Conservation (phyloP, 192 early-diverging fungal species). For the Coemansia sp. region DNA sequence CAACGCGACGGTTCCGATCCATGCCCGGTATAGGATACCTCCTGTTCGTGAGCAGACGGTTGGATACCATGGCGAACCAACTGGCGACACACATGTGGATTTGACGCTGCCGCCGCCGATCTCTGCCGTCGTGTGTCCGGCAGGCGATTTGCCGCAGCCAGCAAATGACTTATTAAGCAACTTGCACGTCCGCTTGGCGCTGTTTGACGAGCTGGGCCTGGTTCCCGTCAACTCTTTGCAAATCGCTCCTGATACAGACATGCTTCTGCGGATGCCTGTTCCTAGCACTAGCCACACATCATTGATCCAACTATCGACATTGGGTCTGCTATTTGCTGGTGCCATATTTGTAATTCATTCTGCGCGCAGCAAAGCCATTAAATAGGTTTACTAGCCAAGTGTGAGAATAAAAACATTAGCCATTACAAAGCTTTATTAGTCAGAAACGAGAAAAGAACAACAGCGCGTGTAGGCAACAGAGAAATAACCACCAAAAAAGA, state of each 20-base stretch:
- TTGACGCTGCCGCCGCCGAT: constrained; percentile 32
- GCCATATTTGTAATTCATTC: constrained; percentile 9
- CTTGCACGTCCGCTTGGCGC: constrained; percentile 20
- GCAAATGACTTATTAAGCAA: not conserved
- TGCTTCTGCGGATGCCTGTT: constrained; percentile 41
- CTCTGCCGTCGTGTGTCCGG: constrained; percentile 28
- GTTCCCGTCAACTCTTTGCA: constrained; percentile 14
- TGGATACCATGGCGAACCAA: constrained; percentile 37
- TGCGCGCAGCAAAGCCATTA: not conserved
- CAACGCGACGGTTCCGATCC: constrained; percentile 26
- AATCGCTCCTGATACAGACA: constrained; percentile 31
- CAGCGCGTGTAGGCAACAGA: not conserved
- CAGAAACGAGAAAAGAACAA: not conserved
- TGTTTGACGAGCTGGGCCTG: constrained; percentile 44
- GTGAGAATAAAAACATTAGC: not conserved
- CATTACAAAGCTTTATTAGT: not conserved
- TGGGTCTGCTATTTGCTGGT: constrained; percentile 26
- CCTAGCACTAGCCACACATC: constrained; percentile 11
- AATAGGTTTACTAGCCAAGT: no score
- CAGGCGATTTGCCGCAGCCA: not conserved
- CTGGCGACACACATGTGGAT: constrained; percentile 29
- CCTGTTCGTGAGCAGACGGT: constrained; percentile 24
- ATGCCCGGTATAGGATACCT: constrained; percentile 43
- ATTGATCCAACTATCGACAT: constrained; percentile 23
- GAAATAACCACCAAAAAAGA: not conserved